Evolutionary conservation across 2,329 filamentous ascomycete genomes (phyloP).

Genomic region (Aspergillus piperis): DNA sequence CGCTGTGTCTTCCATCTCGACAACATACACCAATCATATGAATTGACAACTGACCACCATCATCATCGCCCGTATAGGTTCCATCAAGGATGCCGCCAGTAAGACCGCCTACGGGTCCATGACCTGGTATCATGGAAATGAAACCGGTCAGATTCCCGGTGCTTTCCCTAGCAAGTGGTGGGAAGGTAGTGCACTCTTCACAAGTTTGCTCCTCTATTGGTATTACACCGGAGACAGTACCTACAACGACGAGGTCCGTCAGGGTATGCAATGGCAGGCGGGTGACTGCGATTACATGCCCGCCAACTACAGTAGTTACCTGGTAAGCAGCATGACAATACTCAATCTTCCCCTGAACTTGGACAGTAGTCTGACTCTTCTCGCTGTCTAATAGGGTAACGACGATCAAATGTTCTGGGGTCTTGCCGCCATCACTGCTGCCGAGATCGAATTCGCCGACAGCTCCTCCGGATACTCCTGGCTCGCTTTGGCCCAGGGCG

Average conservation of each 20-base stretch:
- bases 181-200: constrained; percentile 70
- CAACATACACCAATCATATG: too few relatives aligned
- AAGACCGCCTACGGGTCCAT: constrained; percentile 52
- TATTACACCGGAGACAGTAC: constrained; percentile 64
- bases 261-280: constrained; percentile 36
- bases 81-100: constrained; percentile 46
- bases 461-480: constrained; percentile 48
- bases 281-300: constrained; percentile 42
- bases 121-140: constrained; percentile 55
- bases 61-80: constrained; percentile 29
- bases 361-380: background rate
- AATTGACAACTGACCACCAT: background rate
- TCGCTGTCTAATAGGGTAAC: constrained; percentile 53
- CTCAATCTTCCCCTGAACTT: background rate
- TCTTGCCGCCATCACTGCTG: constrained; percentile 66
- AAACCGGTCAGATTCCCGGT: constrained; percentile 53
- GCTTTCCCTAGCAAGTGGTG: constrained; percentile 73
- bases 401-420: constrained; percentile 74
- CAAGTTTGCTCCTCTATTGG: constrained; percentile 70
- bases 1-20: too few relatives aligned
- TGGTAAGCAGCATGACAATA: constrained; percentile 11
- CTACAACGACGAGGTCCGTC: constrained; percentile 61
- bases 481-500: constrained; percentile 65
- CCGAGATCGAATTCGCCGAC: constrained; percentile 65
- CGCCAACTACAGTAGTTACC: constrained; percentile 39